Conservation (phyloP, 192 early-diverging fungal genomes). For the Rhizophagus clarus region DNA sequence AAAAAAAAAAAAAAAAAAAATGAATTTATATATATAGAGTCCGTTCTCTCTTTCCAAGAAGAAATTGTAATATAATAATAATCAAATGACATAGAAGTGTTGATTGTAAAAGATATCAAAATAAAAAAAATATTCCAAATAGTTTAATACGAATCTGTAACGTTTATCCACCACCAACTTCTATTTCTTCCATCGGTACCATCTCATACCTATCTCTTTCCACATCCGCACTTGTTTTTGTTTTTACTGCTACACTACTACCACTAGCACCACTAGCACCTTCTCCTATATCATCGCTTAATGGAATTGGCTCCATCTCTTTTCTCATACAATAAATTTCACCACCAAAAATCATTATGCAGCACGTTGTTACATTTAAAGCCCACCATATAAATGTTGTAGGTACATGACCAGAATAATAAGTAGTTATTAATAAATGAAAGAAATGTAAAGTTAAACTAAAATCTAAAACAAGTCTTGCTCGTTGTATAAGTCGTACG, state of each 20-base stretch:
- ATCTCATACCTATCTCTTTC: constrained; percentile 42
- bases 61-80: too few relatives aligned
- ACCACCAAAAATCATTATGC: constrained; percentile 71
- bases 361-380: constrained; percentile 49
- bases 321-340: constrained; percentile 80
- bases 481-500: constrained; percentile 70
- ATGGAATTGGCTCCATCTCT: constrained; percentile 72
- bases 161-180: constrained; percentile 20
- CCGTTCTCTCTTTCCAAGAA: neutral
- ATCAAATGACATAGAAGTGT: too few relatives aligned
- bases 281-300: constrained; percentile 29
- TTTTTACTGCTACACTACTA: neutral
- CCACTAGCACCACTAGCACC: constrained; percentile 13
- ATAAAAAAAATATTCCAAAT: too few relatives aligned
- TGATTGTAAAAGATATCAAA: neutral
- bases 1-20: neutral
- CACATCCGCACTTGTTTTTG: neutral
- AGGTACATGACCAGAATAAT: constrained; percentile 65
- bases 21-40: neutral
- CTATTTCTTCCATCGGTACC: constrained; percentile 37
- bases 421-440: constrained; percentile 61
- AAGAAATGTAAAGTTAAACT: constrained; percentile 70
- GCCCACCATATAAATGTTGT: constrained; percentile 71
- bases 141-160: neutral
- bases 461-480: constrained; percentile 78